phyloP scores from a whole-genome alignment of 2,329 filamentous ascomycete genomes.

The Pseudocercospora macadamiae region DNA sequence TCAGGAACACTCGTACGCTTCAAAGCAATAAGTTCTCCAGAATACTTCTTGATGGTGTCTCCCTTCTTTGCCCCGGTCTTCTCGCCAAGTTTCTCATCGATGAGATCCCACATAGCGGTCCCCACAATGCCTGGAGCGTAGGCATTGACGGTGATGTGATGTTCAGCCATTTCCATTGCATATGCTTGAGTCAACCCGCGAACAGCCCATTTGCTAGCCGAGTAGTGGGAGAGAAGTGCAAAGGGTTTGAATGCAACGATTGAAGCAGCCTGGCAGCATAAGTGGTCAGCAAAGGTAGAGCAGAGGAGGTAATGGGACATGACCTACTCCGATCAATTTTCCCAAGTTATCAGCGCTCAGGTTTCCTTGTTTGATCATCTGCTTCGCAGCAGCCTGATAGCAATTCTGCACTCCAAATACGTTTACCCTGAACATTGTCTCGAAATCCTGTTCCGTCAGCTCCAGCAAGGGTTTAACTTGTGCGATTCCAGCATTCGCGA shows the following conservation, averaged over 20 bases:
- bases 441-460: constrained; percentile 59
- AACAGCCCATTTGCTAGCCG: constrained; percentile 67
- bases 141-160: constrained; percentile 68
- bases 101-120: constrained; percentile 67
- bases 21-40: constrained; percentile 58
- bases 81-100: constrained; percentile 63
- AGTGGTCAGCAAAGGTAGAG: neutral
- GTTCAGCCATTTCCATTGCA: constrained; percentile 65
- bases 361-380: constrained; percentile 65
- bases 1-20: constrained; percentile 62
- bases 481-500: constrained; percentile 66
- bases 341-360: constrained; percentile 42
- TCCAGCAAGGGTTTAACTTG: constrained; percentile 62
- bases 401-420: constrained; percentile 68
- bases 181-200: constrained; percentile 67
- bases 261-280: constrained; percentile 31
- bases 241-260: constrained; percentile 66
- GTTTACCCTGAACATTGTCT: constrained; percentile 66
- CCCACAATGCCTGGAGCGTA: constrained; percentile 71
- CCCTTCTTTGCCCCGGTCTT: constrained; percentile 52
- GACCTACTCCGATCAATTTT: constrained; percentile 51
- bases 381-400: constrained; percentile 64
- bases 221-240: constrained; percentile 63
- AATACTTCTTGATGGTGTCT: constrained; percentile 57
- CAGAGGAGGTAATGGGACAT: neutral